phyloP scores from a whole-genome alignment of 1,284 basidiomycete species.

The Sutorius eximius region DNA sequence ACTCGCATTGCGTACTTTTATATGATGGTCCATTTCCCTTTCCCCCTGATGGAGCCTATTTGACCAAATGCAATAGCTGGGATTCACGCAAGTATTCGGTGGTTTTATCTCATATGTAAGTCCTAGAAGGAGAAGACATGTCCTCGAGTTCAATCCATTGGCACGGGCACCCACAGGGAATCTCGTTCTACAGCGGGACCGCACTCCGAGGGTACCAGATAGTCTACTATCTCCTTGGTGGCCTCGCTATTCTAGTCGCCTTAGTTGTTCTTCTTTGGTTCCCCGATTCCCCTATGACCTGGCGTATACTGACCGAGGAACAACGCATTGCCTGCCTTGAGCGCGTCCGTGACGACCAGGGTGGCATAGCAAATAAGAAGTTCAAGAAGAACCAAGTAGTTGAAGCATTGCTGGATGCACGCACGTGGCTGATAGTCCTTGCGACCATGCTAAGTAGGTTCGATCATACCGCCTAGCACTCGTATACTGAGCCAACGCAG shows the following conservation, averaged over 20 bases:
- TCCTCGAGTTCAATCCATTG: neutral
- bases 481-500: slow-evolving; percentile 27
- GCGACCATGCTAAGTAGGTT: slow-evolving; percentile 40
- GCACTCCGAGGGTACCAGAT: slow-evolving; percentile 48
- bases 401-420: slow-evolving; percentile 40
- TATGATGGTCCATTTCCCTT: neutral
- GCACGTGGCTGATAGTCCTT: slow-evolving; percentile 48
- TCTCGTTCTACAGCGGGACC: slow-evolving; percentile 48
- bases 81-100: slow-evolving; percentile 54
- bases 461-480: neutral
- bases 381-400: slow-evolving; percentile 4
- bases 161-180: slow-evolving; percentile 10
- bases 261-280: slow-evolving; percentile 26
- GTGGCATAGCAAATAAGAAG: slow-evolving; percentile 40
- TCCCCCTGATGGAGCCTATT: neutral
- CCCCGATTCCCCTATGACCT: slow-evolving; percentile 33
- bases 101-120: slow-evolving; percentile 62
- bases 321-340: slow-evolving; percentile 64
- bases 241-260: slow-evolving; percentile 58
- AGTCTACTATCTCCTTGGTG: slow-evolving; percentile 52
- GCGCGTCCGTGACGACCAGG: slow-evolving; percentile 64
- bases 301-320: slow-evolving; percentile 53
- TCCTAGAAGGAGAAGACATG: neutral
- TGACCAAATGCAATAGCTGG: slow-evolving; percentile 23
- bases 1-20: neutral